These are phyloP conservation scores for Naematelia aurantialba DNA, from an alignment of 768 basidiomycete species.

Conservation along the genomic window DNA sequence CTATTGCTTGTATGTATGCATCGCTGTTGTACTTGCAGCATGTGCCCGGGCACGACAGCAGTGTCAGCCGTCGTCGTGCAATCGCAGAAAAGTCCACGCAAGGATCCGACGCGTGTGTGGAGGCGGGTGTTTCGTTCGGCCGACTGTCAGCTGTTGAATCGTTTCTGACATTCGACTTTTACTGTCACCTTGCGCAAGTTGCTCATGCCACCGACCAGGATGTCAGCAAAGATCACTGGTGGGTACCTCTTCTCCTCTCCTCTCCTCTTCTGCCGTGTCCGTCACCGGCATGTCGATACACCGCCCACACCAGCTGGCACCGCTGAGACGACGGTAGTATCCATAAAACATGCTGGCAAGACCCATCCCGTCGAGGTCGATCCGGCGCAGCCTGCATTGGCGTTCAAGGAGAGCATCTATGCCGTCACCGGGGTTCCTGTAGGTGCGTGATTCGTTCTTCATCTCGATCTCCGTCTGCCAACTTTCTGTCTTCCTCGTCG, in stretches of 20 bases:
- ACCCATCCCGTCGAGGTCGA: constrained; percentile 68
- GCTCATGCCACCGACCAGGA: background rate
- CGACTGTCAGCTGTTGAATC: background rate
- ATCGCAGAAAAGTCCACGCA: background rate
- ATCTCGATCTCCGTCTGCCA: background rate
- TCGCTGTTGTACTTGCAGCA: too few relatives aligned
- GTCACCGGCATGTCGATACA: too few relatives aligned
- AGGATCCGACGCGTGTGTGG: background rate
- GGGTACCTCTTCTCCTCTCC: background rate
- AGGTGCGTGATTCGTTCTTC: constrained; percentile 16
- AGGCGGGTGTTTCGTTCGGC: background rate
- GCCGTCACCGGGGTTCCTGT: constrained; percentile 71
- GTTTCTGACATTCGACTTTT: too few relatives aligned
- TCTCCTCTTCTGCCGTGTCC: too few relatives aligned
- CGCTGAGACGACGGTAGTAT: constrained; percentile 59
- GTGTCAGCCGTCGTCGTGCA: background rate
- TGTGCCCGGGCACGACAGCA: too few relatives aligned
- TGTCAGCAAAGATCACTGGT: background rate
- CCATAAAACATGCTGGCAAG: constrained; percentile 88
- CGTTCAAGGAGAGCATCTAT: constrained; percentile 80
- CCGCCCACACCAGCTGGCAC: too few relatives aligned
- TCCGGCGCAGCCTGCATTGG: constrained; percentile 59
- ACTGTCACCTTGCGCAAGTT: too few relatives aligned
- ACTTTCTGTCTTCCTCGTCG: background rate
- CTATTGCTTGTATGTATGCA: background rate